A percentile compares a stretch with the other conserved stretches of the same genome.
Evolutionary conservation across 1,284 basidiomycete species (phyloP).

Genomic region (Fomitopsis schrenkii): DNA sequence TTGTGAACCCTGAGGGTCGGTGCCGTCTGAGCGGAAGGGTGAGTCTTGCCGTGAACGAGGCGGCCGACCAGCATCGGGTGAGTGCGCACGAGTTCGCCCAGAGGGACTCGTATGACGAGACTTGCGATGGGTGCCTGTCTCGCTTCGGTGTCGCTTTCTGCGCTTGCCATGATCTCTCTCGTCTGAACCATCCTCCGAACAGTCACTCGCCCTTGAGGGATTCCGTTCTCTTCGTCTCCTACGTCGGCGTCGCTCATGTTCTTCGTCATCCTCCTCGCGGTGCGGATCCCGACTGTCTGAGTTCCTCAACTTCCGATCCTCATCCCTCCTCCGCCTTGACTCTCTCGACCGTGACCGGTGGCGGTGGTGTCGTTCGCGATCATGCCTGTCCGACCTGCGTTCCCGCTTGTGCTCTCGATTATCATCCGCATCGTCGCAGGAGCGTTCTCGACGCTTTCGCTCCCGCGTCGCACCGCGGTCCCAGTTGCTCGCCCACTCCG

Average conservation of each 20-base stretch:
- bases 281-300: conserved; percentile 4
- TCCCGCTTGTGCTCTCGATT: conserved; percentile 6
- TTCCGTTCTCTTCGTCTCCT: conserved; percentile 18
- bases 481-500: conserved; percentile 26
- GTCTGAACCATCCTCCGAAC: conserved; percentile 11
- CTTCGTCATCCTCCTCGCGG: conserved; percentile 9
- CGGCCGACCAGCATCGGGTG: background rate
- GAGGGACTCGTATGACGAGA: background rate
- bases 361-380: conserved; percentile 8
- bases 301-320: background rate
- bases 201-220: conserved; percentile 14
- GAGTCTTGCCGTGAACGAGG: conserved; percentile 10
- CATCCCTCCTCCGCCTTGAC: background rate
- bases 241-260: conserved; percentile 7
- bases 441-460: conserved; percentile 30
- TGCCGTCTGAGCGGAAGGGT: conserved; percentile 4
- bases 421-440: conserved; percentile 32
- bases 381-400: conserved; percentile 6
- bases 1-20: background rate
- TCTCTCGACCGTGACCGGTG: conserved; percentile 11
- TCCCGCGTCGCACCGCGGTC: conserved; percentile 22
- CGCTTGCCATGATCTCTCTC: conserved; percentile 19
- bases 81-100: conserved; percentile 2
- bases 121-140: background rate
- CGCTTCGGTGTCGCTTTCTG: conserved; percentile 16